Evolutionary conservation across 148 eudicot species (phyloP), one percentile per base, ranked within the genome.

Genomic region (Rhododendron kiyosumense): DNA sequence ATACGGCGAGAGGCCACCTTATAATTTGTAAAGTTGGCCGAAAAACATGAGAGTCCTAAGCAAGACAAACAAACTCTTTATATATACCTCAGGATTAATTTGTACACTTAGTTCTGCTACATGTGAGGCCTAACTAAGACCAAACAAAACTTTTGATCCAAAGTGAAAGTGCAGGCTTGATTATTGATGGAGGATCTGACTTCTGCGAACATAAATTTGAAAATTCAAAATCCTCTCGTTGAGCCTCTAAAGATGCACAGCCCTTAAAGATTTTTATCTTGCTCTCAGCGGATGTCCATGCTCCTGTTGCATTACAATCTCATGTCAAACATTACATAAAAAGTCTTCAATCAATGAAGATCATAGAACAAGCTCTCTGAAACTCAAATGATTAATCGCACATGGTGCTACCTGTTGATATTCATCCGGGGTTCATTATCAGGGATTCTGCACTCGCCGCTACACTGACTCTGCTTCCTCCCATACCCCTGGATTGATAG

Each of bases 391-490:
- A 26, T 63, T 63, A 63, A 63, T 63, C 30, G 17, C 1, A 14
- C 49, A 26, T n/a, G 57, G 59, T 81, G 48, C 52, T 89, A 92
- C 93, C 93, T 91, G 85, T 85, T 82, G n/a, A 65, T 77, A 43
- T 86, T 85, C 43, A 85, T 85, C 77, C 85, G 85, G 51, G 78
- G 79, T 81, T 77, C 67, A n/a, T 63, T 77, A 54, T 86, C 82
- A 75, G 81, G 86, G 76, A 76, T 78, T 75, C 78, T 84, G 79
- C 88, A 88, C 7, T 83, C 74, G 11, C 79, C 77, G 43, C 81
- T 88, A 81, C 87, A 83, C 51, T 90, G 90, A 78, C 54, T 87
- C 46, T 88, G 84, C 87, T 88, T 91, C 67, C 65, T 86, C 52
- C 83, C 88, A 86, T 88, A 83, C 76, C 76, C 88, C 88, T 59